Conservation (phyloP, 163 green algal species). For the Smithsoniella earleae region DNA sequence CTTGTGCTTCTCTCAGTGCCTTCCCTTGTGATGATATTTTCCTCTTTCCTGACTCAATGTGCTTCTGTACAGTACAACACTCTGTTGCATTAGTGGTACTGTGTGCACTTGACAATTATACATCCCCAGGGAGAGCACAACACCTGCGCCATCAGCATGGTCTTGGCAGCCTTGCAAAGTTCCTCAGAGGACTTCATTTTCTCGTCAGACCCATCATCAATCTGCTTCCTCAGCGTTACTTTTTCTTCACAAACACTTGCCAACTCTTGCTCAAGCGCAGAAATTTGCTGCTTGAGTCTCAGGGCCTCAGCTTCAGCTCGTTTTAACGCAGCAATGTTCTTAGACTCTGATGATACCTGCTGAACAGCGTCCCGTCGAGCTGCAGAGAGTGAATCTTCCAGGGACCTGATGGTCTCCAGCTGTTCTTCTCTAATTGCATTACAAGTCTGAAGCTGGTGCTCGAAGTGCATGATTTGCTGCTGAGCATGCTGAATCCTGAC, state of each 20-base stretch:
- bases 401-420: background rate
- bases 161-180: constrained; percentile 20
- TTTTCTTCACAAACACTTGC: background rate
- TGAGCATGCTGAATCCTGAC: background rate
- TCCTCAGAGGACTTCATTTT: background rate
- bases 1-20: background rate
- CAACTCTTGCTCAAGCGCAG: background rate
- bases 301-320: background rate
- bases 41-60: constrained; percentile 17
- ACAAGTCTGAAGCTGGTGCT: background rate
- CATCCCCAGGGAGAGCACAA: background rate
- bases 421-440: background rate
- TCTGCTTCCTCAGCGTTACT: background rate
- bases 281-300: background rate
- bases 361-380: background rate
- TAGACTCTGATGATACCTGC: background rate
- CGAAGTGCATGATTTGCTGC: background rate
- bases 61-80: constrained; percentile 18
- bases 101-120: too few relatives aligned
- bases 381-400: background rate
- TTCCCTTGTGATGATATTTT: background rate
- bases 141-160: constrained; percentile 22
- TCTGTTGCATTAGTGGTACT: too few relatives aligned
- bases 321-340: background rate
- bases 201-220: background rate